Evolutionary conservation across 179 eudicot species (phyloP).

Genomic region (Amaranthus tricolor): DNA sequence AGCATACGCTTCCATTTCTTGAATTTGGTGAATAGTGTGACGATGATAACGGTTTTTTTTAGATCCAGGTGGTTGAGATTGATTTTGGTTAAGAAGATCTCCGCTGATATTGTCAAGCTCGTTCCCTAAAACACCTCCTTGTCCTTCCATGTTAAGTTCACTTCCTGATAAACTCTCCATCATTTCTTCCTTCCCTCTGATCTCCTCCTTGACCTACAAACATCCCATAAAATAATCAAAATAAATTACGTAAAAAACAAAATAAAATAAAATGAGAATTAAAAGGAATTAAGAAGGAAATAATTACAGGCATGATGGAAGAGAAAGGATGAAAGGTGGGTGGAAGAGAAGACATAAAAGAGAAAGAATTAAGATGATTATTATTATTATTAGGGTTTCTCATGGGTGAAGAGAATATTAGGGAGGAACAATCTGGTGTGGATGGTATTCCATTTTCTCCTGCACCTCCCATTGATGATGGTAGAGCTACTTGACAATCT

Average conservation of each 20-base stretch:
- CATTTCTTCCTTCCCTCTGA: slow-evolving; percentile 65
- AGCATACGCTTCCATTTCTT: slow-evolving; percentile 95
- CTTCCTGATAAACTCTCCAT: slow-evolving; percentile 80
- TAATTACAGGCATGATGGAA: slow-evolving; percentile 57
- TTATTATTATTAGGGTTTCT: slow-evolving; percentile 60
- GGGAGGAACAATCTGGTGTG: slow-evolving; percentile 34
- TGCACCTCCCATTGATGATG: slow-evolving; percentile 38
- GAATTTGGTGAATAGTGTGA: slow-evolving; percentile 95
- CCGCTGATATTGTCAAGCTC: slow-evolving; percentile 49
- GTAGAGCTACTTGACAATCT: slow-evolving; percentile 80
- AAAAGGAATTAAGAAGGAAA: slow-evolving; percentile 7
- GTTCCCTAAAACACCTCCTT: slow-evolving; percentile 56
- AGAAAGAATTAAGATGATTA: slow-evolving; percentile 30
- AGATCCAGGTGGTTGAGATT: slow-evolving; percentile 38
- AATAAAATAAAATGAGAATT: neutral
- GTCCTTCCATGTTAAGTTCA: slow-evolving; percentile 68
- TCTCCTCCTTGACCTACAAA: slow-evolving; percentile 58
- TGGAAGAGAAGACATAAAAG: slow-evolving; percentile 70
- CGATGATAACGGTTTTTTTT: slow-evolving; percentile 95
- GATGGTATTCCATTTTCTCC: slow-evolving; percentile 44
- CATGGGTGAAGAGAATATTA: slow-evolving; percentile 46
- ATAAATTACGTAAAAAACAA: neutral
- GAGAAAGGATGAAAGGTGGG: slow-evolving; percentile 54
- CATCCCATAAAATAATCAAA: too few relatives aligned
- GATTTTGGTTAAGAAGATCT: slow-evolving; percentile 32